Percentiles rank a stretch among this genome's conserved stretches.
These are phyloP conservation scores for Cutaneotrichosporon mucoides DNA, from an alignment of 1,284 basidiomycete species.

Conservation along the genomic window DNA sequence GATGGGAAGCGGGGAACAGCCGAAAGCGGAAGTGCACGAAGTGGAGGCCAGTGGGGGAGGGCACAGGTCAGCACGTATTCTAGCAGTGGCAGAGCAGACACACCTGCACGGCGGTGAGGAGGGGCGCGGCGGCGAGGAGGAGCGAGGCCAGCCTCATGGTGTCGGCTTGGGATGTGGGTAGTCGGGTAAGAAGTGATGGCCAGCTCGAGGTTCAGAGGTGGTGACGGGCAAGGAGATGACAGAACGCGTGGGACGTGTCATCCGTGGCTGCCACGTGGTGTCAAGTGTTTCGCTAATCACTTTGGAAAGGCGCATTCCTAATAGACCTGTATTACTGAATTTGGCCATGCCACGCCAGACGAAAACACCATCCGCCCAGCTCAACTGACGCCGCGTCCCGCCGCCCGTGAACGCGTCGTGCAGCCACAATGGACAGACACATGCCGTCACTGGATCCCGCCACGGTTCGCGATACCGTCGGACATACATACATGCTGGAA, in stretches of 20 bases:
- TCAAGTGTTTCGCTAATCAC: not conserved
- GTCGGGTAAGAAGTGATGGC: not conserved
- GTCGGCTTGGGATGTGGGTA: conserved; percentile 31
- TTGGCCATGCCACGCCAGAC: too few species aligned
- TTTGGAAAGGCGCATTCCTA: too few species aligned
- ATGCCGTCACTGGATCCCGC: too few species aligned
- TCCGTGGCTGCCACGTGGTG: not conserved
- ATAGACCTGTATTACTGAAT: too few species aligned
- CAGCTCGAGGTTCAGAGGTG: not conserved
- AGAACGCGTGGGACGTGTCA: conserved; percentile 2
- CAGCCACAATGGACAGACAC: too few species aligned
- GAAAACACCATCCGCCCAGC: too few species aligned
- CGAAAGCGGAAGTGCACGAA: not conserved
- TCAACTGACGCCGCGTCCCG: too few species aligned
- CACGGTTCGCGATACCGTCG: too few species aligned
- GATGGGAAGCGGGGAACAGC: not conserved
- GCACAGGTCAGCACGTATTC: not conserved
- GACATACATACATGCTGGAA: too few species aligned
- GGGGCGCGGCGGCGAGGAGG: conserved; percentile 19
- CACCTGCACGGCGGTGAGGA: conserved; percentile 30
- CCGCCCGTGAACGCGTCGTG: too few species aligned
- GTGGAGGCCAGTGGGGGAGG: not conserved
- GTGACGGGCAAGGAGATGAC: not conserved
- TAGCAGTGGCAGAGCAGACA: not conserved
- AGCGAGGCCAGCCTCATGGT: conserved; percentile 23